Evolutionary conservation across 2,329 filamentous ascomycete species (phyloP), one percentile per base, ranked within the genome.

Genomic region (Lecanicillium sp.): DNA sequence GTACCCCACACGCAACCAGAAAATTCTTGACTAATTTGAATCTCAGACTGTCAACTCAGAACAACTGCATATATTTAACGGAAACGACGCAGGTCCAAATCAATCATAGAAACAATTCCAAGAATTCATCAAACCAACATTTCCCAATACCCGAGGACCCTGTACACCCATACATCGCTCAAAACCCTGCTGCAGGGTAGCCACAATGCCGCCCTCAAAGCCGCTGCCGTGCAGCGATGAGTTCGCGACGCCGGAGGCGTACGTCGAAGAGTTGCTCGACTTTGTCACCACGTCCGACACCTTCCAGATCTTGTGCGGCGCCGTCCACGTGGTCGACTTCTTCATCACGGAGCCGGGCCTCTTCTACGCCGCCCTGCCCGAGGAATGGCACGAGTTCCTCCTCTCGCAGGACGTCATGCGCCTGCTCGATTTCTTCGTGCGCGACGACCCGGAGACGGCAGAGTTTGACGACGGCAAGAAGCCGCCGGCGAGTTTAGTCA

Each of bases 251-350:
- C 69, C 81, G 5, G 87, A 95, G 40, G 77, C 82, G 45, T 98
- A 95, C 64, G 78, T 95, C 41, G 74, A 87, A 21, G 83, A 82
- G 15, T 78, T 97, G 11, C 74, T 97, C 21, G 63, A 80, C 17
- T 95, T 97, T 59, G 79, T 83, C 2, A 82, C 82, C 5, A 82
- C 81, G 2, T 87, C 86, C 38, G 78, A 84, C 46, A 73, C 89
- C 1, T 90, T 96, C 57, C 86, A 88, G 55, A 88, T 87, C 21
- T 75, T 98, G n/a, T 95, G 90, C 62, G 93, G 93, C 46, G 90
- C 91, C n/a, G 87, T 97, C 1, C 93, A 98, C 62, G 90, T 98
- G 53, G 76, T 97, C 49, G 93, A 98, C 64, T 97, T 98, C 67
- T 89, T 96, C 69, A 96, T 90, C 2, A 80, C 81, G 35, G 80